phyloP scores from a whole-genome alignment of 2,329 filamentous ascomycete species.

The Emericellopsis cladophorae region DNA sequence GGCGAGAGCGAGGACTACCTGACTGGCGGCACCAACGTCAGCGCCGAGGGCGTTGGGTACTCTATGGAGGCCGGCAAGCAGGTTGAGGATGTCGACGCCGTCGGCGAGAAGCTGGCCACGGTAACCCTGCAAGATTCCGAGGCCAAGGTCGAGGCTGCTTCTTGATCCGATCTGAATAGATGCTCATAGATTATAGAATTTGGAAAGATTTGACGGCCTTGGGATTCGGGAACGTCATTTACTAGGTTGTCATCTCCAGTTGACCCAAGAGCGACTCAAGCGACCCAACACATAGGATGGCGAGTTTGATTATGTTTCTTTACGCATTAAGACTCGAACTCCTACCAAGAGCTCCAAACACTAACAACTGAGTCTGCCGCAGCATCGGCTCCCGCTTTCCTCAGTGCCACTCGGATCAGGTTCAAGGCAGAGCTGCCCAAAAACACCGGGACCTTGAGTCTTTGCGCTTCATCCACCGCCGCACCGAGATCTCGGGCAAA shows the following conservation, averaged over 20 bases:
- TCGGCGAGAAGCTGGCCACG: constrained; percentile 13
- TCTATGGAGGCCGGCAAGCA: constrained; percentile 4
- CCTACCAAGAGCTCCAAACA: not conserved
- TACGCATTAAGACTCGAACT: too few species aligned
- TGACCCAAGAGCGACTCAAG: too few species aligned
- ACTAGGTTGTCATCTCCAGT: too few species aligned
- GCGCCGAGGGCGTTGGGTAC: constrained; percentile 19
- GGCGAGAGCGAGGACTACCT: constrained; percentile 84
- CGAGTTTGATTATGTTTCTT: too few species aligned
- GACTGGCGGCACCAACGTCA: constrained; percentile 40
- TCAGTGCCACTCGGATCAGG: constrained; percentile 8
- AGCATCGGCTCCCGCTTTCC: not conserved
- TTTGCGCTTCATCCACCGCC: constrained; percentile 27
- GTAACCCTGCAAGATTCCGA: constrained; percentile 9
- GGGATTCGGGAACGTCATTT: too few species aligned
- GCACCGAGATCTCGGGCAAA: constrained; percentile 19
- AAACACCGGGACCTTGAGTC: constrained; percentile 25
- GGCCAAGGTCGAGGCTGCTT: not conserved
- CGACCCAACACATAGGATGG: too few species aligned
- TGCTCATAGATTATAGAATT: too few species aligned
- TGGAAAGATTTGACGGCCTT: too few species aligned
- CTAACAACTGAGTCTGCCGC: not conserved
- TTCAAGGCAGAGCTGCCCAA: constrained; percentile 26
- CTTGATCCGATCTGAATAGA: too few species aligned
- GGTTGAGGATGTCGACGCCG: constrained; percentile 3